Evolutionary conservation across 805 yeast genomes (phyloP), one percentile per base, ranked within the genome.

Genomic region (Phaffomyces antillensis): DNA sequence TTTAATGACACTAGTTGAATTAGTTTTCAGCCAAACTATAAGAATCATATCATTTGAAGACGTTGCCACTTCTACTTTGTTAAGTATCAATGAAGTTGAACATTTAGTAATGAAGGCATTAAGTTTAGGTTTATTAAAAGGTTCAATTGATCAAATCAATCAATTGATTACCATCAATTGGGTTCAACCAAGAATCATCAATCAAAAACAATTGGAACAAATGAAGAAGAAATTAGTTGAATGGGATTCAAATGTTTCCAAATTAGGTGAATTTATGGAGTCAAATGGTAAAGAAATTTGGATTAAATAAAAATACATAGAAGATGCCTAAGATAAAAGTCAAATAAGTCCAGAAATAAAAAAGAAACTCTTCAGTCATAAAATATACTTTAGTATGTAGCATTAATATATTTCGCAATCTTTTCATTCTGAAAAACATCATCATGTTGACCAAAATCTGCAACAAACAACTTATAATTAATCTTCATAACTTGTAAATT

Each of bases 121-220:
- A 51, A 80, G 93, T 51, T 70, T 93, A 46, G 86, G 86, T 16
- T 73, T 93, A 53, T 75, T 93, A 58, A 79, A 80, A 63, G 99
- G 99, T n/a, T 73, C 77, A 42, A 91, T 93, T 55, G 95, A 93
- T 62, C 95, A 93, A 68, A 86, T 89, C 37, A 77, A 78, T 41
- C 78, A 83, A 62, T 69, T 83, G 13, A 85, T 93, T 45, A 80
- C 83, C 31, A 81, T 93, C 40, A 80, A 85, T 25, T 93, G 99
- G 99, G 83, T 91, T 50, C 98, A 93, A 71, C 98, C 99, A 47
- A 76, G 98, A 58, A 86, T 89, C 44, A 83, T 93, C 75, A 87
- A 87, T 58, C 72, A 71, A 51, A 77, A 77, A 37, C 99, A 93
- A 71, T 84, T 91, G 47, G 76, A 72, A 46, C 73, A 73, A 37